Conservation (phyloP, 495 filamentous ascomycete species). For the Oidiodendron maius region DNA sequence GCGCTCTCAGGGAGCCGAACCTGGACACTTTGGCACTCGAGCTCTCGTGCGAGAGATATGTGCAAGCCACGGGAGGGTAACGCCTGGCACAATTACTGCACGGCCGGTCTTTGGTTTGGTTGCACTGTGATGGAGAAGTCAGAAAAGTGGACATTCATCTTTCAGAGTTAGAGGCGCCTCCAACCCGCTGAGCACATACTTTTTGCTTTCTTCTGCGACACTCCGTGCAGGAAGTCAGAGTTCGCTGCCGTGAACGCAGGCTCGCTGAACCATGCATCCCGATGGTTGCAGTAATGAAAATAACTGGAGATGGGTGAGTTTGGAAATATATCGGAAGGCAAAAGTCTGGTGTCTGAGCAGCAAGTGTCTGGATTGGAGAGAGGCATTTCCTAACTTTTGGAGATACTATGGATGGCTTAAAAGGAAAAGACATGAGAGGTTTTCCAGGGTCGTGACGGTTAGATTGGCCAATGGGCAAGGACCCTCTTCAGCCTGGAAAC, state of each 20-base stretch:
- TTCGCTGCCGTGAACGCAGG: slow-evolving; percentile 17
- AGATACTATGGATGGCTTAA: slow-evolving; percentile 7
- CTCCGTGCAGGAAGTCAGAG: slow-evolving; percentile 20
- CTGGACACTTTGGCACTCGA: slow-evolving; percentile 1
- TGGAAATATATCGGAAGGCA: too few relatives aligned
- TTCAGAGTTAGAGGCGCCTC: not conserved
- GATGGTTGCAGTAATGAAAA: slow-evolving; percentile 5
- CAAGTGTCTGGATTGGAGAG: too few relatives aligned
- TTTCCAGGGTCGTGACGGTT: not conserved
- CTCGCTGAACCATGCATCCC: slow-evolving; percentile 14
- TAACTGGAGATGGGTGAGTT: too few relatives aligned
- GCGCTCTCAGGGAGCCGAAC: slow-evolving; percentile 3
- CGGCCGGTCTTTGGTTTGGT: slow-evolving; percentile 22
- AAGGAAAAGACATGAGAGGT: not conserved
- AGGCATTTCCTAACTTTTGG: not conserved
- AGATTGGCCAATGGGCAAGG: too few relatives aligned
- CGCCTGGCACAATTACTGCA: slow-evolving; percentile 21
- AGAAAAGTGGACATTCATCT: not conserved
- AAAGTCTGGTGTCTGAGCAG: too few relatives aligned
- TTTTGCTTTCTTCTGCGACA: slow-evolving; percentile 22
- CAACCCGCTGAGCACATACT: slow-evolving; percentile 2
- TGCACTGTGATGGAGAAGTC: slow-evolving; percentile 10
- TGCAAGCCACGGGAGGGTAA: slow-evolving; percentile 20
- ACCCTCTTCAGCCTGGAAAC: too few relatives aligned
- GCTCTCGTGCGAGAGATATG: slow-evolving; percentile 18